phyloP scores from a whole-genome alignment of 768 basidiomycete genomes.

The Baorangia bicolor region DNA sequence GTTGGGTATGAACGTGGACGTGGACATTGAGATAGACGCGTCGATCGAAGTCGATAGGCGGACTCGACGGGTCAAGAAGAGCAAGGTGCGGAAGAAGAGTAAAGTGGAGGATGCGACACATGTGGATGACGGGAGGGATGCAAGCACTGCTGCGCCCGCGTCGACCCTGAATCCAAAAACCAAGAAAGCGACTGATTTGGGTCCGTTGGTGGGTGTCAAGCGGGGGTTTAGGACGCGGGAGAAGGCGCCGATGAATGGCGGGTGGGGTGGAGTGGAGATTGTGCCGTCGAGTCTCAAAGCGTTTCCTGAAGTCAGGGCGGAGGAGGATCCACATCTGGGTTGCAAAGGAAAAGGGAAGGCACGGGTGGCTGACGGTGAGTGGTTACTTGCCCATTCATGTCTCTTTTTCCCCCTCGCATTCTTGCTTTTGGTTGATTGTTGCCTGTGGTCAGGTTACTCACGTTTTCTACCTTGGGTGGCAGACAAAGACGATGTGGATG shows the following conservation, averaged over 20 bases:
- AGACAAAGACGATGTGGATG: constrained; percentile 15
- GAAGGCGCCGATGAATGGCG: constrained; percentile 53
- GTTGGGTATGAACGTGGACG: constrained; percentile 25
- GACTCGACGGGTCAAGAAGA: constrained; percentile 16
- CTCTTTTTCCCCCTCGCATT: neutral
- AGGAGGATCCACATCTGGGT: constrained; percentile 1
- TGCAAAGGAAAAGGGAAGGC: constrained; percentile 22
- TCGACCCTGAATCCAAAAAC: neutral
- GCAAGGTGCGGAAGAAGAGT: constrained; percentile 22
- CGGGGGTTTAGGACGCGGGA: constrained; percentile 66
- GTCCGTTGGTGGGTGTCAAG: constrained; percentile 59
- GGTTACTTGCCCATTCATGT: neutral
- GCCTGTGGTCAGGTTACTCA: neutral
- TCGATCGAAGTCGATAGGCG: constrained; percentile 3
- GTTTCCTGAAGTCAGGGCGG: constrained; percentile 15
- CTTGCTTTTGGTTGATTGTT: neutral
- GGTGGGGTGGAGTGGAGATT: constrained; percentile 65
- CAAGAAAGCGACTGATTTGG: constrained; percentile 43
- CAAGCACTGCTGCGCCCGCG: neutral
- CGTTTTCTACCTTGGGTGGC: neutral
- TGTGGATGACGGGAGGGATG: neutral
- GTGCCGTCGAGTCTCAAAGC: constrained; percentile 31
- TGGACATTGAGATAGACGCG: constrained; percentile 24
- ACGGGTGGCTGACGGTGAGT: constrained; percentile 24
- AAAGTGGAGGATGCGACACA: constrained; percentile 31